Evolutionary conservation across 495 filamentous ascomycete species (phyloP).

Genomic region (Ramalina intermedia): DNA sequence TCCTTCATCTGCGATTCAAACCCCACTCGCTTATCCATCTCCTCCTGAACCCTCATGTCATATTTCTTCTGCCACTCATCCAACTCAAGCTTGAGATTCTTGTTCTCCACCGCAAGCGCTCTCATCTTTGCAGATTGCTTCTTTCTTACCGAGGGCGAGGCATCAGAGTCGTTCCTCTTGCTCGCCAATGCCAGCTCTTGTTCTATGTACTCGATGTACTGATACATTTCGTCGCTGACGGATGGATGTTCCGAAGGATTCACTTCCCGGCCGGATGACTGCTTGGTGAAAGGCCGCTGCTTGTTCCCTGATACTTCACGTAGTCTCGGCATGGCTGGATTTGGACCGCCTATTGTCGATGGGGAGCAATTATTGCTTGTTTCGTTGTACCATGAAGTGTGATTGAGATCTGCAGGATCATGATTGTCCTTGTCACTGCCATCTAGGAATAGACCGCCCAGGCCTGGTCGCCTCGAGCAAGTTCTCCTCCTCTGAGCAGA

Average conservation of each 20-base stretch:
- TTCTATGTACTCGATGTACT: slow-evolving; percentile 38
- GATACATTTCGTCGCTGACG: slow-evolving; percentile 17
- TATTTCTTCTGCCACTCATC: slow-evolving; percentile 31
- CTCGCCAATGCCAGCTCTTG: slow-evolving; percentile 26
- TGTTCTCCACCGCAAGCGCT: slow-evolving; percentile 20
- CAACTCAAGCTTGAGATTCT: slow-evolving; percentile 22
- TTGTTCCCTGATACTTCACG: slow-evolving; percentile 12
- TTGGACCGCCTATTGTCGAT: background rate
- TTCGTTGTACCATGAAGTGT: slow-evolving; percentile 12
- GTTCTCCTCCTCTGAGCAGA: slow-evolving; percentile 13
- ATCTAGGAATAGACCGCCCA: slow-evolving; percentile 15
- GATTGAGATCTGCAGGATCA: background rate
- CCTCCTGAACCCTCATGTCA: slow-evolving; percentile 24
- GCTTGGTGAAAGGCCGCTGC: slow-evolving; percentile 13
- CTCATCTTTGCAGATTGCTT: slow-evolving; percentile 26
- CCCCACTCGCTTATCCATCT: slow-evolving; percentile 17
- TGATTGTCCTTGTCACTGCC: background rate
- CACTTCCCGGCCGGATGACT: slow-evolving; percentile 4
- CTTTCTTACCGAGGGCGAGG: slow-evolving; percentile 21
- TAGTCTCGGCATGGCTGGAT: slow-evolving; percentile 9
- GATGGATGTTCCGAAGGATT: slow-evolving; percentile 9
- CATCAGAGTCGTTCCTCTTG: slow-evolving; percentile 24
- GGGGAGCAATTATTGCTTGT: slow-evolving; percentile 11
- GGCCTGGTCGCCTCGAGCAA: slow-evolving; percentile 6
- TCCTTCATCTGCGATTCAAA: slow-evolving; percentile 18